Conservation (phyloP, 805 yeast species). For the Teunomyces lycoperdinae region DNA sequence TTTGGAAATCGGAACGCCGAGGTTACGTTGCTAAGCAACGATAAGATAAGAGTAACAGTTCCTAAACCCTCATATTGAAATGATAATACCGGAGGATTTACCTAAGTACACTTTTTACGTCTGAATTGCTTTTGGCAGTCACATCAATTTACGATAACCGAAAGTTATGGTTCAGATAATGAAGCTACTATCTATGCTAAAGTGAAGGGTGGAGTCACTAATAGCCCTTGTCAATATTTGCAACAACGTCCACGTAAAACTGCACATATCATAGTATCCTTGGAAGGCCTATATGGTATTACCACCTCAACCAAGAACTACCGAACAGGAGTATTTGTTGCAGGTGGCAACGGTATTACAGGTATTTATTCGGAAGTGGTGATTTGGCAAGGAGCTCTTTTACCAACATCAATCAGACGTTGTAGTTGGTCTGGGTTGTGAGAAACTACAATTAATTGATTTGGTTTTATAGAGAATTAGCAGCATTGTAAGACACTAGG, state of each 20-base stretch:
- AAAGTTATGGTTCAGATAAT: conserved; percentile 38
- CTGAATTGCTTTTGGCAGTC: conserved; percentile 58
- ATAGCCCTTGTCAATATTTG: conserved; percentile 21
- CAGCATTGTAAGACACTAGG: conserved; percentile 15
- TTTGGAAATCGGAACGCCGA: conserved; percentile 37
- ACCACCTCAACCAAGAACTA: conserved; percentile 39
- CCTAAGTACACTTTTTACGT: conserved; percentile 51
- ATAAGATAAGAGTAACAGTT: conserved; percentile 31
- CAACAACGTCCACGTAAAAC: conserved; percentile 21
- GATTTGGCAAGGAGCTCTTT: conserved; percentile 11
- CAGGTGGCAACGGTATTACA: conserved; percentile 76
- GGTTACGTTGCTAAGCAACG: conserved; percentile 30
- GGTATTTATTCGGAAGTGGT: conserved; percentile 42
- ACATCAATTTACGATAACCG: conserved; percentile 62
- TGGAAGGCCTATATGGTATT: conserved; percentile 71
- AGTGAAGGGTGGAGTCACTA: conserved; percentile 55
- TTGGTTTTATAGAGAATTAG: conserved; percentile 25
- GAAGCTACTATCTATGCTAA: conserved; percentile 46
- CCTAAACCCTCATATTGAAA: conserved; percentile 38
- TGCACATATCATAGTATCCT: conserved; percentile 27
- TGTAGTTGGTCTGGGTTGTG: conserved; percentile 27
- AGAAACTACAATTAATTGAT: conserved; percentile 18
- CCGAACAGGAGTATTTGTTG: conserved; percentile 54
- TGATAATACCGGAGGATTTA: conserved; percentile 53
- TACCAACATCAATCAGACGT: conserved; percentile 7